Percentiles rank a stretch among this genome's conserved stretches.
Evolutionary conservation across 2,329 filamentous ascomycete genomes (phyloP).

Genomic region (Ascochyta lentis): DNA sequence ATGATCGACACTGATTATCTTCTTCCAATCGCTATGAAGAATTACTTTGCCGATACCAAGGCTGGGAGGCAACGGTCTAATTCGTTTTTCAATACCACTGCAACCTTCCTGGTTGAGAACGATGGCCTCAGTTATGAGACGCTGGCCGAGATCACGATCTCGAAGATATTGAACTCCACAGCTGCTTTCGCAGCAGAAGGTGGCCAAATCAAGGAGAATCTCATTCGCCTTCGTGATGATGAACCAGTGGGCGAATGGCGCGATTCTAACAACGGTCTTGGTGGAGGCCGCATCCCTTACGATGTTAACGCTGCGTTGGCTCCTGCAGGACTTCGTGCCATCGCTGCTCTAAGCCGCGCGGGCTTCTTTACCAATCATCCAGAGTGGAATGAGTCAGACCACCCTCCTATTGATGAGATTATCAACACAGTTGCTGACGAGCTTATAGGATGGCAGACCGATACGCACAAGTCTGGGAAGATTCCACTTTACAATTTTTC

Average conservation of each 20-base stretch:
- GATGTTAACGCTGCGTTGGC: constrained; percentile 70
- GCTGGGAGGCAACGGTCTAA: constrained; percentile 49
- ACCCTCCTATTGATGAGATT: no score
- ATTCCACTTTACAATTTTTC: constrained; percentile 66
- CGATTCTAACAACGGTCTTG: constrained; percentile 66
- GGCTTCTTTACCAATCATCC: constrained; percentile 60
- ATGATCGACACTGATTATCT: constrained; percentile 71
- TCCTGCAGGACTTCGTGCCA: constrained; percentile 66
- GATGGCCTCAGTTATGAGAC: constrained; percentile 60
- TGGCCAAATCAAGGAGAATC: constrained; percentile 59
- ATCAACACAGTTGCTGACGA: no score
- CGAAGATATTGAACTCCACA: constrained; percentile 65
- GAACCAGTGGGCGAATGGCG: constrained; percentile 68
- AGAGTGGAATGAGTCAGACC: constrained; percentile 50
- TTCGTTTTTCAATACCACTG: constrained; percentile 52
- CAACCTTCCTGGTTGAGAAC: constrained; percentile 60
- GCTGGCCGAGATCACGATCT: constrained; percentile 60
- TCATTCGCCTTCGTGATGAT: constrained; percentile 63
- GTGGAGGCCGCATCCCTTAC: constrained; percentile 68
- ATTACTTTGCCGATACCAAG: constrained; percentile 62
- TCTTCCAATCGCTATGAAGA: constrained; percentile 63
- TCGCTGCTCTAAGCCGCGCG: constrained; percentile 58
- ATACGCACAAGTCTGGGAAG: constrained; percentile 69
- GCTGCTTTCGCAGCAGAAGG: constrained; percentile 58
- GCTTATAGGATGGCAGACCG: constrained; percentile 24